Evolutionary conservation across 768 basidiomycete genomes (phyloP).

Genomic region (Russula brevipes): DNA sequence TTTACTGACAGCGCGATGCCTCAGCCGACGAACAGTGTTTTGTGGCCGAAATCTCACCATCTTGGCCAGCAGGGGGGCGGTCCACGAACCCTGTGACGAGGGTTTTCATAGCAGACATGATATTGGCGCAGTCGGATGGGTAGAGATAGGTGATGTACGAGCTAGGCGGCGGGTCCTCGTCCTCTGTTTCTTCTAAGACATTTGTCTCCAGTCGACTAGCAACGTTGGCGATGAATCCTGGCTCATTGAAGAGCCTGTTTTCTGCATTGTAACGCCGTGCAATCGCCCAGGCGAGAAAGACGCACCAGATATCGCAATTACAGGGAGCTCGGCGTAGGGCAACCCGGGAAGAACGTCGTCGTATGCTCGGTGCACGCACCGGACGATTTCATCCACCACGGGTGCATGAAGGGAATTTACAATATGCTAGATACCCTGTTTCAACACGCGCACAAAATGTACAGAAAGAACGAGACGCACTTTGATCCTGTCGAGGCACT

Average conservation of each 20-base stretch:
- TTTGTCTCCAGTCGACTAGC: constrained; percentile 10
- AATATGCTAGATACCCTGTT: constrained; percentile 13
- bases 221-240: constrained; percentile 15
- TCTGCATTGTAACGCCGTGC: not conserved
- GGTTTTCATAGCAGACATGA: constrained; percentile 25
- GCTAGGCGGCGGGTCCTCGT: constrained; percentile 6
- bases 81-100: constrained; percentile 24
- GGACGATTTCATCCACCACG: constrained; percentile 18
- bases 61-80: constrained; percentile 18
- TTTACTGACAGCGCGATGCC: constrained; percentile 34
- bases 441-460: not conserved
- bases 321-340: constrained; percentile 25
- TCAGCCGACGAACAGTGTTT: not conserved
- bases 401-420: constrained; percentile 17
- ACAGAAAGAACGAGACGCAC: constrained; percentile 6
- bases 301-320: constrained; percentile 23
- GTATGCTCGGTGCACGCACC: constrained; percentile 22
- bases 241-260: constrained; percentile 19
- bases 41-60: constrained; percentile 15
- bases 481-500: constrained; percentile 21
- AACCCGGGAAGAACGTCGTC: constrained; percentile 23
- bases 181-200: constrained; percentile 1
- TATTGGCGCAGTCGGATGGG: constrained; percentile 23
- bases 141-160: constrained; percentile 18
- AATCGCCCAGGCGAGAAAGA: not conserved